A percentile compares a stretch with the other conserved stretches of the same genome.
phyloP scores from a whole-genome alignment of 176 grass and related monocot species.

The Carex kokanica region DNA sequence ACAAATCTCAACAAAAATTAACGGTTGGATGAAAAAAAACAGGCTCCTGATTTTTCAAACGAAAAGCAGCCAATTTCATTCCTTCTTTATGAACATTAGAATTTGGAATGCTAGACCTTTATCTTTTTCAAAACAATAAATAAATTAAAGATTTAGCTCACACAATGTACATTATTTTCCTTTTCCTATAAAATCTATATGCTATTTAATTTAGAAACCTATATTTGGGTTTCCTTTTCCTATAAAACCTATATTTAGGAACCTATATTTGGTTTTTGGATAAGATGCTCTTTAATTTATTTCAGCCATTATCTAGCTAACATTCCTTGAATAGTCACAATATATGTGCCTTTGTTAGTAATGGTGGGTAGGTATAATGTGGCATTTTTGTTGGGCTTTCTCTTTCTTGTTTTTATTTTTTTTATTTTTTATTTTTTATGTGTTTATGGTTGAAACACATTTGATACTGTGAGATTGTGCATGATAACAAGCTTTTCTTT shows the following conservation, averaged over 20 bases:
- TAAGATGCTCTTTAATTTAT: neutral
- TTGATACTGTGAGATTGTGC: slow-evolving; percentile 15
- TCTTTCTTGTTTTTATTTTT: neutral
- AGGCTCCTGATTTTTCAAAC: too few species aligned
- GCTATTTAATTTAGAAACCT: too few species aligned
- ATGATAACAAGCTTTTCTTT: slow-evolving; percentile 20
- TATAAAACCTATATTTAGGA: too few species aligned
- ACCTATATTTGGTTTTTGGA: neutral
- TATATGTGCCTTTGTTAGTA: slow-evolving; percentile 11
- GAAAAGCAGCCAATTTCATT: too few species aligned
- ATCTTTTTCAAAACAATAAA: neutral
- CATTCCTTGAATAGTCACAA: neutral
- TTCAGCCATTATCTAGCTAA: neutral
- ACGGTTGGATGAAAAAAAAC: too few species aligned
- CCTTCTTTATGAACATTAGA: too few species aligned
- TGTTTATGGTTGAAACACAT: slow-evolving; percentile 8
- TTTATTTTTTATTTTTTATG: neutral
- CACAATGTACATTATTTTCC: too few species aligned
- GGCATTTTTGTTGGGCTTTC: slow-evolving; percentile 20
- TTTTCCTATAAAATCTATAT: too few species aligned
- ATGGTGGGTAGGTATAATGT: slow-evolving; percentile 5
- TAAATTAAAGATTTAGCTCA: neutral
- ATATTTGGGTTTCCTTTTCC: too few species aligned
- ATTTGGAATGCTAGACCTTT: too few species aligned
- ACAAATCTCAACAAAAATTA: too few species aligned